Evolutionary conservation across 768 basidiomycete genomes (phyloP), one percentile per base, ranked within the genome.

Genomic region (Leccinum disarticulatum): DNA sequence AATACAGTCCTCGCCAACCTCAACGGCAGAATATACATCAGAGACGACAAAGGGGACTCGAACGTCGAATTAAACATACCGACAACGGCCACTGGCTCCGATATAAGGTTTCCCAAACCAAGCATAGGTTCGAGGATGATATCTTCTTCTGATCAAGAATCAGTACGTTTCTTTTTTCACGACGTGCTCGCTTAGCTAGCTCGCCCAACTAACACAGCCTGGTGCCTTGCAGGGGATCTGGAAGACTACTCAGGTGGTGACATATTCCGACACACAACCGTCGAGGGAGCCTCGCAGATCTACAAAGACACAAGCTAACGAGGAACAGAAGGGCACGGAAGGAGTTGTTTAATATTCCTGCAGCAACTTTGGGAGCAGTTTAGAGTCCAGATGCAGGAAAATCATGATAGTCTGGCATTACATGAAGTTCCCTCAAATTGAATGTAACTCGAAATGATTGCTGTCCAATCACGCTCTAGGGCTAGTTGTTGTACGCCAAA

Each of bases 1-100:
- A 56, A 56, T 35, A 49, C 55, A 1, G 43, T 56, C 22, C 47
- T 53, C 52, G 52, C 52, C 52, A 53, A 53, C 22, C 22, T 53
- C 19, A 53, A 53, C 13, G 52, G 3, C 33, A 56, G 55, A 15
- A n/a, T 33, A 3, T 56, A 56, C n/a, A 56, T 56, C 22, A 19
- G 22, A 33, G 33, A 49, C 10, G 17, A 33, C 46, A 36, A 31
- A 15, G 36, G 22, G 6, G 35, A 11, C 36, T 6, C 35, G 33
- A 33, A 36, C 19, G 19, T 49, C 22, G 22, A 38, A 17, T 22
- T 11, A 19, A 30, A n/a, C 35, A 25, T 25, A 25, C 25, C 31
- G 9, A 49, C 30, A 22, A 27, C 5, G 30, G 6, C 31, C 11
- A 22, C 33, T 14, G 8, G 22, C 19, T 33, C 47, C 2, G 27